Conservation (phyloP, 306 rosid genomes). For the Cercis canadensis region DNA sequence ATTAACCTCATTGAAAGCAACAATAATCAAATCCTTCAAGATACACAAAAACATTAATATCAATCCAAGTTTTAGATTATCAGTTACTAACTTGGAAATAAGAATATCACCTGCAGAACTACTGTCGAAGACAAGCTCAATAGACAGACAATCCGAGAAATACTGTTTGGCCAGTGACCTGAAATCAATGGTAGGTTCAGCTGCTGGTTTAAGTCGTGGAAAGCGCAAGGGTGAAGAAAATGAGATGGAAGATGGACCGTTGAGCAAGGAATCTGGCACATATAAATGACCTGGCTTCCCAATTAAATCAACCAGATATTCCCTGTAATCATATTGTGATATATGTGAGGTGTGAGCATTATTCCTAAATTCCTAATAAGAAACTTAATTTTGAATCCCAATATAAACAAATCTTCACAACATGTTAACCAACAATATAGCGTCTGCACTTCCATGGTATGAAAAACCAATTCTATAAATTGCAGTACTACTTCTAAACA, state of each 20-base stretch:
- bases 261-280: slow-evolving; percentile 96
- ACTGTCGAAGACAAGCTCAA: slow-evolving; percentile 86
- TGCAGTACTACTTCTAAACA: slow-evolving; percentile 25
- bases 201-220: slow-evolving; percentile 81
- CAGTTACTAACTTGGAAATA: slow-evolving; percentile 2
- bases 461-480: slow-evolving; percentile 29
- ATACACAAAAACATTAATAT: too few species aligned
- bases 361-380: slow-evolving; percentile 27
- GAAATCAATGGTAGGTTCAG: slow-evolving; percentile 79
- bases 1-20: too few species aligned
- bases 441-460: slow-evolving; percentile 26
- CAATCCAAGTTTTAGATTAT: too few species aligned
- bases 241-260: slow-evolving; percentile 97
- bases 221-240: slow-evolving; percentile 96
- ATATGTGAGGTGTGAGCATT: too few species aligned
- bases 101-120: slow-evolving; percentile 73
- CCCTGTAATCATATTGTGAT: slow-evolving; percentile 61
- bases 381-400: slow-evolving; percentile 29
- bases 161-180: slow-evolving; percentile 93
- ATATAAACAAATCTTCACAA: slow-evolving; percentile 12
- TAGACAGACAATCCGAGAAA: slow-evolving; percentile 78
- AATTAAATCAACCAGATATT: slow-evolving; percentile 87
- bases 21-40: too few species aligned
- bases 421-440: slow-evolving; percentile 20
- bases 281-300: slow-evolving; percentile 83